Conservation (phyloP, 345 rosid species). For the Durio zibethinus region DNA sequence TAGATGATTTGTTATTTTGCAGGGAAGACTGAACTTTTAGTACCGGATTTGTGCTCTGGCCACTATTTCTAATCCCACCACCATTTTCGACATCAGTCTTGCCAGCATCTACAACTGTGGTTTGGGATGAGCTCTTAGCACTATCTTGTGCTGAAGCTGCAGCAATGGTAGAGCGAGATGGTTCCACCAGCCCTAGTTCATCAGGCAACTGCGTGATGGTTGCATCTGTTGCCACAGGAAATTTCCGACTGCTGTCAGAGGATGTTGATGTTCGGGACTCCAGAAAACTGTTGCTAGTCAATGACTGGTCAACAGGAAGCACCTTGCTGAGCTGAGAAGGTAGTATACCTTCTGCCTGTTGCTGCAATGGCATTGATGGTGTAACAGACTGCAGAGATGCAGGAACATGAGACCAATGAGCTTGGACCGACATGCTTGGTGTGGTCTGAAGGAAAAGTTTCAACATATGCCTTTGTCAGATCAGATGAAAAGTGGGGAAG, state of each 20-base stretch:
- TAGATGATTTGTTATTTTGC: conserved; percentile 21
- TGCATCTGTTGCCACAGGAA: conserved; percentile 30
- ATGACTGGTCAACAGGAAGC: conserved; percentile 45
- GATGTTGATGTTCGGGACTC: conserved; percentile 46
- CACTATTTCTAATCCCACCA: conserved; percentile 26
- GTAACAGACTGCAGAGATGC: conserved; percentile 49
- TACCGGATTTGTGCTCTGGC: conserved; percentile 29
- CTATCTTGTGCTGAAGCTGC: conserved; percentile 29
- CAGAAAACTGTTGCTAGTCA: conserved; percentile 43
- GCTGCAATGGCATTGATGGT: conserved; percentile 60
- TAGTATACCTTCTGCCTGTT: conserved; percentile 44
- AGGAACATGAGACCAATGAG: conserved; percentile 79
- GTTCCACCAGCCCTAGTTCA: conserved; percentile 57
- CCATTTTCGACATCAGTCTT: conserved; percentile 27
- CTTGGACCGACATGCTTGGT: conserved; percentile 64
- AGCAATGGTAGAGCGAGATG: conserved; percentile 42
- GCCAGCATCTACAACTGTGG: conserved; percentile 26
- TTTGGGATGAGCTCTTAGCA: conserved; percentile 36
- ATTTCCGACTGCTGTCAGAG: conserved; percentile 33
- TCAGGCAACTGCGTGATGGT: conserved; percentile 45
- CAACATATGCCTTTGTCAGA: conserved; percentile 12
- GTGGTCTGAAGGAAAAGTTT: conserved; percentile 49
- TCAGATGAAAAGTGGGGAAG: neutral
- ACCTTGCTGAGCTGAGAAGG: conserved; percentile 59
- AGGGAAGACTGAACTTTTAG: conserved; percentile 44